Evolutionary conservation across 208 protist genomes (phyloP), one percentile per base, ranked within the genome.

Genomic region (Trypanosomatidae sp.): DNA sequence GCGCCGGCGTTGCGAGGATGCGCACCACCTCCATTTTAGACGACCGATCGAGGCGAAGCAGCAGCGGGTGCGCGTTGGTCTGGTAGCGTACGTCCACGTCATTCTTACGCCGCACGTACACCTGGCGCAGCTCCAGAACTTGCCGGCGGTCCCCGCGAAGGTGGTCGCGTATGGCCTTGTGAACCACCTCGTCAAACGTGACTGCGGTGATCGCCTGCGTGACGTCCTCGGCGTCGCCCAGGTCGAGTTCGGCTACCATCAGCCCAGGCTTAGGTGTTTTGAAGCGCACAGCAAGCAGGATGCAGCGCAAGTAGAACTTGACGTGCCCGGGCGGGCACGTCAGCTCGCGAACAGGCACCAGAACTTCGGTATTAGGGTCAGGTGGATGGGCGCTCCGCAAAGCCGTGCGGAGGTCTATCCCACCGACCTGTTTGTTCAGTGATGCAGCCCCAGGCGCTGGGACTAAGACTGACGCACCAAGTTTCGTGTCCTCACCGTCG

Each of bases 21-120:
- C 90, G 89, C 67, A 94, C 91, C 25, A 96, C 87, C 69, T 94
- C 89, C 28, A 94, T 65, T 69, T 85, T 86, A 22, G 83, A 91
- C 12, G 79, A 82, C 7, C 81, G 41, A 71, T 94, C 88, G 49
- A 96, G 76, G 10, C 91, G 83, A 53, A 96, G 79, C 62, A 89
- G 77, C 62, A 96, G 71, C 25, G 89, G 89, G 71, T 96, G 89
- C 17, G 65, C 30, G 68, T 96, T 96, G 19, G 77, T 85, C 62
- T 92, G 84, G 81, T 90, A 96, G 15, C 87, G 88, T 65, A 75
- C 80, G 60, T 96, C 91, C 41, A 80, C 69, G 46, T 92, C 88
- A 62, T 73, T 93, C 76, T 96, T 96, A 10, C 80, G 77, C 41
- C 86, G 85, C 71, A 94, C 79, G 71, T 91, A 83, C 41, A 87